A percentile compares a stretch with the other conserved stretches of the same genome.
These are phyloP conservation scores for Trichosporon inkin DNA, from an alignment of 1,284 basidiomycete genomes.

Conservation along the genomic window DNA sequence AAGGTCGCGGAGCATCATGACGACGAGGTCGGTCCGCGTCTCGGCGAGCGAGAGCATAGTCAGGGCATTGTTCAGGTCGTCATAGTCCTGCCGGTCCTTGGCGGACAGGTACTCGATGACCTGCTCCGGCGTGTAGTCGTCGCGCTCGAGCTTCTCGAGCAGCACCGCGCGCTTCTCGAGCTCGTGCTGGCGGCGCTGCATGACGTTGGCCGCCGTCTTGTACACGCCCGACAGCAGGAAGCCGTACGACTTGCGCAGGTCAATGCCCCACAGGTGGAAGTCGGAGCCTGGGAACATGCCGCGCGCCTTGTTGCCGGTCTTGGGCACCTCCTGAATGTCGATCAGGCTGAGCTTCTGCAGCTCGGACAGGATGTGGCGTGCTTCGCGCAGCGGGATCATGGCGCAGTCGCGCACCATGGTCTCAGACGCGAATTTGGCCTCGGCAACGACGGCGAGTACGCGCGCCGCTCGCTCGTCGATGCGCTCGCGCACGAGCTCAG, in stretches of 20 bases:
- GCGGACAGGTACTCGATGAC: conserved; percentile 32
- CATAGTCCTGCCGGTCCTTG: conserved; percentile 47
- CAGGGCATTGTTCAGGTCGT: conserved; percentile 54
- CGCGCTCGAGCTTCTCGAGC: conserved; percentile 71
- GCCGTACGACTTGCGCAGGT: conserved; percentile 72
- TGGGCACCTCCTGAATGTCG: conserved; percentile 84
- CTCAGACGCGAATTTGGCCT: conserved; percentile 93
- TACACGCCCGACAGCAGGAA: conserved; percentile 71
- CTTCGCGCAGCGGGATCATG: conserved; percentile 84
- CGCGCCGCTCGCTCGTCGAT: conserved; percentile 82
- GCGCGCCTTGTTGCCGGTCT: conserved; percentile 78
- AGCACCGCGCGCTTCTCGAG: conserved; percentile 63
- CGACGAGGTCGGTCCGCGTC: conserved; percentile 73
- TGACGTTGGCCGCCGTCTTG: conserved; percentile 81
- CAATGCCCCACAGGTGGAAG: conserved; percentile 74
- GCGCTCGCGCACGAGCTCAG: conserved; percentile 74
- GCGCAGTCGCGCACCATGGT: conserved; percentile 92
- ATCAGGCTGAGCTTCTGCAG: conserved; percentile 75
- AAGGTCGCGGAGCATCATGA: conserved; percentile 79
- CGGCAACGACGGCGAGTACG: conserved; percentile 73
- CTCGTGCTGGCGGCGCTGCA: conserved; percentile 66
- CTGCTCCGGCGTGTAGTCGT: conserved; percentile 62
- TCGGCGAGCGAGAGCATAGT: conserved; percentile 70
- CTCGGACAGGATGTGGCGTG: conserved; percentile 71
- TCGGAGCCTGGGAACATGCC: conserved; percentile 33